These are phyloP conservation scores for Vitis hybrid DNA, from an alignment of 177 flowering plant species.

Conservation along the genomic window DNA sequence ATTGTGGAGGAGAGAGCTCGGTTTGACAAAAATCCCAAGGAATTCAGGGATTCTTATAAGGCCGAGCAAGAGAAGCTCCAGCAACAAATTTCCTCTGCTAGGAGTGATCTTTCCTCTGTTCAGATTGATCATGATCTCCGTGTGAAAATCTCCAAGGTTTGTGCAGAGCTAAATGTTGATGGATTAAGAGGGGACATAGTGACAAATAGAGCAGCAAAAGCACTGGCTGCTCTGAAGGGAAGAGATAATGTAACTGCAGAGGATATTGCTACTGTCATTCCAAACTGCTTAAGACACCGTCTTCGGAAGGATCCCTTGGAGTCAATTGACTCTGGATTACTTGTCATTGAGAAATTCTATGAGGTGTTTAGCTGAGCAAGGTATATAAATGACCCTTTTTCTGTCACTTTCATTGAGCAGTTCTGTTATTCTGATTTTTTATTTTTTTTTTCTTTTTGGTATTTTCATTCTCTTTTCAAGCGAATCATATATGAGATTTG, in stretches of 20 bases:
- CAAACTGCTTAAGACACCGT: constrained; percentile 95
- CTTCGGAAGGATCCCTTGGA: constrained; percentile 96
- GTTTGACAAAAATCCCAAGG: constrained; percentile 83
- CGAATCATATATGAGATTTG: not conserved
- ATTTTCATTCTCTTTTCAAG: not conserved
- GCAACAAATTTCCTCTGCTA: constrained; percentile 71
- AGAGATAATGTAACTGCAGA: constrained; percentile 77
- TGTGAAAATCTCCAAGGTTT: constrained; percentile 91
- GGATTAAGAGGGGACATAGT: constrained; percentile 93
- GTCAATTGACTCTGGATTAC: constrained; percentile 94
- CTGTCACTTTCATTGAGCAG: not conserved
- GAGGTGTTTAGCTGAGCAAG: constrained; percentile 76
- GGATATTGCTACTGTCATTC: constrained; percentile 95
- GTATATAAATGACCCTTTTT: constrained; percentile 5
- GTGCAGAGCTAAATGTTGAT: constrained; percentile 91
- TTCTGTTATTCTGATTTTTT: not conserved
- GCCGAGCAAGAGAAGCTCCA: constrained; percentile 89
- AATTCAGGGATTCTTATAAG: constrained; percentile 67
- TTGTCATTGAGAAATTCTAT: constrained; percentile 90
- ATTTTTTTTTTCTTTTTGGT: not conserved
- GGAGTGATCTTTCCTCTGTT: constrained; percentile 61
- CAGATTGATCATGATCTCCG: constrained; percentile 82
- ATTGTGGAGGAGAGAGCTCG: constrained; percentile 94
- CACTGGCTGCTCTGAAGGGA: constrained; percentile 89
- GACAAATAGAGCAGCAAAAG: constrained; percentile 89